A percentile compares a stretch with the other conserved stretches of the same genome.
Evolutionary conservation across 2,329 filamentous ascomycete species (phyloP).

Genomic region (Claviceps spartinae): DNA sequence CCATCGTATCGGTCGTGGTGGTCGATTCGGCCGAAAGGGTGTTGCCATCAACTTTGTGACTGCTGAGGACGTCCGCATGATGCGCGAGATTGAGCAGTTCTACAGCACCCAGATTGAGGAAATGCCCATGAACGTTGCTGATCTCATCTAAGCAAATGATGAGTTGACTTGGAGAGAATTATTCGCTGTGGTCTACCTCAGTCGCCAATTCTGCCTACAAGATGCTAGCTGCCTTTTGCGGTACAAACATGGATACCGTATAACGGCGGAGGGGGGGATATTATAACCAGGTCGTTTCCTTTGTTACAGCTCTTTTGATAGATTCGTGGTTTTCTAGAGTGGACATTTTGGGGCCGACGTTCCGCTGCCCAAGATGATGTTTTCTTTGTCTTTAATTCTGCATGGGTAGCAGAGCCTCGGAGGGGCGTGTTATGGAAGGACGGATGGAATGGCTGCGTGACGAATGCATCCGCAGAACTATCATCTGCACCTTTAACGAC

Average conservation of each 20-base stretch:
- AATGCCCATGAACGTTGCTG: conserved; percentile 93
- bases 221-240: too few species aligned
- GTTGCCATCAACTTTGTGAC: conserved; percentile 99
- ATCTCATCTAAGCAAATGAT: conserved; percentile 49
- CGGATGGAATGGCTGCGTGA: conserved; percentile 22
- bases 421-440: conserved; percentile 12
- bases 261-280: conserved; percentile 6
- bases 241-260: neutral
- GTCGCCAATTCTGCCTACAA: too few species aligned
- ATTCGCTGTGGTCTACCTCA: too few species aligned
- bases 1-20: conserved; percentile 97
- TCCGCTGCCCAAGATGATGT: neutral
- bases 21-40: conserved; percentile 99
- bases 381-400: conserved; percentile 1
- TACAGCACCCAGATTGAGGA: conserved; percentile 99
- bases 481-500: conserved; percentile 23
- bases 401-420: conserved; percentile 16
- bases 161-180: neutral
- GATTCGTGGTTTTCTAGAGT: conserved; percentile 26
- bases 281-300: conserved; percentile 18
- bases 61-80: conserved; percentile 97
- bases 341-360: conserved; percentile 9
- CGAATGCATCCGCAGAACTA: conserved; percentile 13
- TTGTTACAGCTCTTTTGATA: conserved; percentile 24
- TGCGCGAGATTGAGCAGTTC: conserved; percentile 99